Base-by-base conservation (phyloP, 805 yeast genomes). In the Lipomyces kockii region DNA sequence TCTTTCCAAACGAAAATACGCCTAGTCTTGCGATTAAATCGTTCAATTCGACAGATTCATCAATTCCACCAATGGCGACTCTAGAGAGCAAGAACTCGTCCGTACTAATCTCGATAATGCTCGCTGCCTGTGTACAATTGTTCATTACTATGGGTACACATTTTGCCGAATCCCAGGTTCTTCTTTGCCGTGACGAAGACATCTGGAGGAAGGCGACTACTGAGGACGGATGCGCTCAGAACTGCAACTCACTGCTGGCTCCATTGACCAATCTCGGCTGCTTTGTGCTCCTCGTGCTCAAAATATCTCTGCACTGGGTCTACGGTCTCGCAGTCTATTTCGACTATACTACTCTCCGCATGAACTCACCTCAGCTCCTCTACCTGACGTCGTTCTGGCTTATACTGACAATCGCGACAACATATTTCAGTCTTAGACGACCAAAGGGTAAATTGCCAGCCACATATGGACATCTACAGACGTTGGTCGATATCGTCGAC, bases 271-370 rank as follows among this genome's bases (percentile, higher is more conserved):
- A 27, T n/a, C 35, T 55, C 57, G 29, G 56, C 12, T 12, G 56
- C 11, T 17, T 60, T 5, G n/a, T 32, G n/a, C 54, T 60, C n/a
- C 9, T 27, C 7, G 1, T 60, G 14, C 52, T 20, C n/a, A 60
- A 60, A n/a, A 43, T 55, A 6, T 22, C 52, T 7, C n/a, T 60
- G 29, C 62, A 60, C 49, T 60, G 62, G 62, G 32, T 60, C 46
- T 60, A 52, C 25, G 58, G 63, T 29, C 37, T 52, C 58, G 53
- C 63, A 20, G 17, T 60, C 34, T 51, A 32, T 20, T 22, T 35
- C 43, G 25, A 52, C 51, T 29, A 14, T 8, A 14, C 27, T 6
- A 20, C 20, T 20, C 56, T 54, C 17, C 22, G 51, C 12, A 29
- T 60, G 37, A 46, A 43, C 29, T 2, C 32, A 34, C 58, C 63